Percentiles rank a stretch among this genome's conserved stretches.
These are phyloP conservation scores for Sclerotinia glacialis DNA, from an alignment of 2,329 filamentous ascomycete species.

Conservation along the genomic window DNA sequence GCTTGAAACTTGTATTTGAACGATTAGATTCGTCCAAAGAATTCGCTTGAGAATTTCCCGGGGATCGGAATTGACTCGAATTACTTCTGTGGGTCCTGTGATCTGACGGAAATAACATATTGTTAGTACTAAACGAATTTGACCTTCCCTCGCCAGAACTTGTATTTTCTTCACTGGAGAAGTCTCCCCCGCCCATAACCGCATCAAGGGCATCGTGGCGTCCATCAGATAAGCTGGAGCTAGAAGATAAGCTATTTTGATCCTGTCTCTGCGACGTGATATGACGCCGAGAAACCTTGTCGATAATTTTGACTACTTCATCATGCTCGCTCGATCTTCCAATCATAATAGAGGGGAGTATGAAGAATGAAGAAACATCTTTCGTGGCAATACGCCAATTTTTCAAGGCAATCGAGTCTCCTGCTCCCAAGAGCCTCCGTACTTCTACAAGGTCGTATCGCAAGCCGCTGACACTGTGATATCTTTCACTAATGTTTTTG, in stretches of 20 bases:
- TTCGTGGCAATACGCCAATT: constrained; percentile 75
- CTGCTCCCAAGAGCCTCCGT: constrained; percentile 70
- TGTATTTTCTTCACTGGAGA: constrained; percentile 55
- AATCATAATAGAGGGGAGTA: constrained; percentile 77
- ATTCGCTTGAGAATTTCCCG: constrained; percentile 30
- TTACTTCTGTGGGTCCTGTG: constrained; percentile 21
- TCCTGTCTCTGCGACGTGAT: constrained; percentile 45
- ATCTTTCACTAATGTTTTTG: constrained; percentile 82
- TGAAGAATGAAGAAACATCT: constrained; percentile 76
- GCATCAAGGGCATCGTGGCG: constrained; percentile 30
- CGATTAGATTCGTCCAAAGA: constrained; percentile 29
- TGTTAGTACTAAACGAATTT: constrained; percentile 26
- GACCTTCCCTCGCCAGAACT: constrained; percentile 54
- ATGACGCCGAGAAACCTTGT: constrained; percentile 70
- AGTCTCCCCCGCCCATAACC: constrained; percentile 48
- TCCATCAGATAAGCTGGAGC: constrained; percentile 50
- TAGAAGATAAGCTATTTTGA: constrained; percentile 49
- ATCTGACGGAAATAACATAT: constrained; percentile 20
- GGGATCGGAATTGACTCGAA: constrained; percentile 28
- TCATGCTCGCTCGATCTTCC: constrained; percentile 72
- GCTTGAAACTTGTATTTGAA: constrained; percentile 23
- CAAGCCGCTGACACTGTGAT: constrained; percentile 83
- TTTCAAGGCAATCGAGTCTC: constrained; percentile 67
- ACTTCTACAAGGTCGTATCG: constrained; percentile 76
- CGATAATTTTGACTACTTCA: constrained; percentile 69